Conservation (phyloP, 2,329 filamentous ascomycete genomes). For the Myriosclerotinia scirpicola region DNA sequence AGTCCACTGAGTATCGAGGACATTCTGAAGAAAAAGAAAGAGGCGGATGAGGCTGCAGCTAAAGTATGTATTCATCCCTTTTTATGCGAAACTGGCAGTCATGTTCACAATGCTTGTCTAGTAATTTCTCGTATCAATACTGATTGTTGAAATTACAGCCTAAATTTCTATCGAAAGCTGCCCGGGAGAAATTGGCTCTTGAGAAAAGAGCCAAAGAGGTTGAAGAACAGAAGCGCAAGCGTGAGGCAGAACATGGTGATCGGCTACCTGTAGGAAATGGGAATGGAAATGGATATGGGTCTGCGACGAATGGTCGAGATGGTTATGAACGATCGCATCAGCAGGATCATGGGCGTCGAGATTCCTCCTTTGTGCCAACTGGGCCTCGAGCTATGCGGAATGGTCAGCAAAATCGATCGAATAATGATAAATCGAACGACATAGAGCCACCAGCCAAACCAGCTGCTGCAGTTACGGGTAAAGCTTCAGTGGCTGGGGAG, state of each 20-base stretch:
- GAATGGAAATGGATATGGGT: conserved; percentile 4
- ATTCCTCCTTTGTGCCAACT: conserved; percentile 56
- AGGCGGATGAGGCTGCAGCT: conserved; percentile 76
- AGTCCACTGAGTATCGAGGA: conserved; percentile 79
- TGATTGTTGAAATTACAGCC: conserved; percentile 51
- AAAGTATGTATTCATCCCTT: conserved; percentile 54
- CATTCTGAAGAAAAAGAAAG: conserved; percentile 79
- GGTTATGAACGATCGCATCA: conserved; percentile 30
- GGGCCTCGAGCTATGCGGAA: conserved; percentile 68
- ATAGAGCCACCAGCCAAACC: conserved; percentile 32
- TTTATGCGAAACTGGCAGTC: conserved; percentile 26
- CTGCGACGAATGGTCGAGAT: conserved; percentile 32
- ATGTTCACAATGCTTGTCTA: conserved; percentile 39
- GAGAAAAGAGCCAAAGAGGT: conserved; percentile 75
- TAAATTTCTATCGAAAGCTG: conserved; percentile 80
- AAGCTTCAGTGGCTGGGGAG: conserved; percentile 41
- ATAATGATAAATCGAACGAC: conserved; percentile 24
- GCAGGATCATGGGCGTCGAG: conserved; percentile 35
- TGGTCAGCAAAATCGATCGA: conserved; percentile 27
- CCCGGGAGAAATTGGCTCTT: conserved; percentile 76
- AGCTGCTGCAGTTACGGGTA: conserved; percentile 31
- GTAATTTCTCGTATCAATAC: conserved; percentile 30
- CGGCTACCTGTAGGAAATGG: conserved; percentile 31
- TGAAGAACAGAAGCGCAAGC: conserved; percentile 58
- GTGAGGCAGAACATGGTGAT: conserved; percentile 37